Evolutionary conservation across 2,329 filamentous ascomycete genomes (phyloP).

Genomic region (Ascochyta rabiei): DNA sequence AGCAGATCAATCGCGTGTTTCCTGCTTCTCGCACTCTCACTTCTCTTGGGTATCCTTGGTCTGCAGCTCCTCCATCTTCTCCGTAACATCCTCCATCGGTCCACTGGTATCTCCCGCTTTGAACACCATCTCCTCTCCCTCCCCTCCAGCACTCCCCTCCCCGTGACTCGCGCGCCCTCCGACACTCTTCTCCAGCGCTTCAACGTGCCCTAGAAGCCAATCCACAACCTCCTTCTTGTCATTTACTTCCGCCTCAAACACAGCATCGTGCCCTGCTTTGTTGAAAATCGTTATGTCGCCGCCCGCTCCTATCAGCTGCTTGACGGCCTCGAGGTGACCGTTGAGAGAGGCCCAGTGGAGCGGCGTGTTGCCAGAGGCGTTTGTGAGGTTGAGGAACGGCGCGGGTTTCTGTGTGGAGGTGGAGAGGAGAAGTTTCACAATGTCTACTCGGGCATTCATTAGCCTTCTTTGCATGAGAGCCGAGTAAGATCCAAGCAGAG

Average conservation of each 20-base stretch:
- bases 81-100: slow-evolving; percentile 38
- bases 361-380: slow-evolving; percentile 85
- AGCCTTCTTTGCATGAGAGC: too few species aligned
- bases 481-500: background rate
- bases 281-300: slow-evolving; percentile 82
- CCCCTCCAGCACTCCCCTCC: slow-evolving; percentile 25
- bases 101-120: slow-evolving; percentile 19
- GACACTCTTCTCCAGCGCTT: slow-evolving; percentile 48
- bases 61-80: slow-evolving; percentile 41
- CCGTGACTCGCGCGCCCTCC: slow-evolving; percentile 42
- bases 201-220: slow-evolving; percentile 55
- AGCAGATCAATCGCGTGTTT: too few species aligned
- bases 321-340: slow-evolving; percentile 81
- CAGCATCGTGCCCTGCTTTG: slow-evolving; percentile 74
- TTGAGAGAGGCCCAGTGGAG: slow-evolving; percentile 94
- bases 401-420: slow-evolving; percentile 25
- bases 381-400: slow-evolving; percentile 69
- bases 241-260: slow-evolving; percentile 58
- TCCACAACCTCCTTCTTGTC: slow-evolving; percentile 57
- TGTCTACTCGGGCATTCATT: slow-evolving; percentile 24
- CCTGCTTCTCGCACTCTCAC: background rate
- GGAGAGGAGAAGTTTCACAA: slow-evolving; percentile 49
- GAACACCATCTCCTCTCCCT: slow-evolving; percentile 21
- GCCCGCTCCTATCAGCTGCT: slow-evolving; percentile 75
- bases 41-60: slow-evolving; percentile 24